Conservation (phyloP, 371 early-diverging fungal genomes). For the Rhizopus microsporus region DNA sequence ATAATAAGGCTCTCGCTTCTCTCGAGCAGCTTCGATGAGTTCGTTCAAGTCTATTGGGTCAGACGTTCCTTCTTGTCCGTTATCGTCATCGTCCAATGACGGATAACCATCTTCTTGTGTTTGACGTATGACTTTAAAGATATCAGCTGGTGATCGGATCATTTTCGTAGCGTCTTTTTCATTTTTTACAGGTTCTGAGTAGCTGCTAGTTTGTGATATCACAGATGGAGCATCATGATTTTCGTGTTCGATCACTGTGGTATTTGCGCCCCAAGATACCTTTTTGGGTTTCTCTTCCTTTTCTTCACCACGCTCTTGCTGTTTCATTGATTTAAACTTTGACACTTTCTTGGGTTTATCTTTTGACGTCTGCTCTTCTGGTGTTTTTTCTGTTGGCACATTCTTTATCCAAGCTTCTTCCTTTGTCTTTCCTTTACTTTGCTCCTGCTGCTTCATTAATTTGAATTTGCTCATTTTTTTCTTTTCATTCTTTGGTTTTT, state of each 20-base stretch:
- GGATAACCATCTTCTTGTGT: conserved; percentile 38
- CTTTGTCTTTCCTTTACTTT: background rate
- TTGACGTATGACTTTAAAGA: conserved; percentile 25
- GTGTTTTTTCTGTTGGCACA: background rate
- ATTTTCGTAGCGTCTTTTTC: conserved; percentile 3
- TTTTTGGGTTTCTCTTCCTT: conserved; percentile 3
- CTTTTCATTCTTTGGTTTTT: background rate
- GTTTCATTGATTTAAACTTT: too few species aligned
- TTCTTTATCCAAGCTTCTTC: background rate
- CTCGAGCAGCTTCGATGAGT: conserved; percentile 20
- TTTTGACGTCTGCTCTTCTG: background rate
- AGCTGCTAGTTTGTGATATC: conserved; percentile 19
- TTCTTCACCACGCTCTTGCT: background rate
- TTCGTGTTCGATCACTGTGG: conserved; percentile 43
- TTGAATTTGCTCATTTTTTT: conserved; percentile 27
- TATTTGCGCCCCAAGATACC: conserved; percentile 36
- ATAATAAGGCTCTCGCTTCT: conserved; percentile 26
- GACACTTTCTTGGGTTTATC: conserved; percentile 15
- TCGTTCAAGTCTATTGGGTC: conserved; percentile 29
- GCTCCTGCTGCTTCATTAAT: conserved; percentile 18
- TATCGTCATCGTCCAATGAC: conserved; percentile 21
- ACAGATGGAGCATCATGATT: conserved; percentile 29
- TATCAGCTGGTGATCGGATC: conserved; percentile 38
- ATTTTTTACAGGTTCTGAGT: conserved; percentile 35
- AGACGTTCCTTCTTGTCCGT: background rate